Evolutionary conservation across 164 flowering plant genomes (phyloP), one percentile per base, ranked within the genome.

Genomic region (Vitis labrusca): DNA sequence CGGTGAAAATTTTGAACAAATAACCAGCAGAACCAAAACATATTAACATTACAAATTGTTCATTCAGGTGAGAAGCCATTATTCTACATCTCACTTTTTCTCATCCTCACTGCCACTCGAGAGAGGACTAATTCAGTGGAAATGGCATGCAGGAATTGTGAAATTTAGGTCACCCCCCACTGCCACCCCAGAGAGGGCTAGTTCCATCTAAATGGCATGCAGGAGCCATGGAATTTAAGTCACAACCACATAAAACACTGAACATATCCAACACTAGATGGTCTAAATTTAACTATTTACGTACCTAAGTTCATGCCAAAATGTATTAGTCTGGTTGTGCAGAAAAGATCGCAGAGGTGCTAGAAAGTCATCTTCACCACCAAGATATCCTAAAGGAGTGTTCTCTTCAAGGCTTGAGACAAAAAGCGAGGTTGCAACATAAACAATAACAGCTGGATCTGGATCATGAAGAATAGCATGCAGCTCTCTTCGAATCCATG

Each of bases 271-370:
- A 3, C 7, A 6, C 44, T 37, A 37, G 44, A 37, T 37, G 44
- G 44, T 37, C 44, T 37, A 37, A 37, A 37, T 37, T 37, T 37
- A 4, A 47, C 44, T 9, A 65, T 44, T n/a, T 8, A 52, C 10
- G 44, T 73, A 91, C 97, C 93, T 83, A 5, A 92, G 81, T 74
- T 92, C 95, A 79, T 92, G 95, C 97, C 95, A 92, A 61, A 92
- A 90, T 77, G 80, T 61, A 63, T 76, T 54, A 2, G 91, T 74
- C 63, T 58, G 65, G 2, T 82, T 82, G 50, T 67, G 82, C 74
- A 92, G 78, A 74, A 89, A 89, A 61, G 83, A 88, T 59, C 72
- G 80, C 80, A 90, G 69, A 10, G 87, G 81, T 56, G 80, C 72
- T 47, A 84, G 71, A 63, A 71, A 73, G 51, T 78, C 67, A 69